Evolutionary conservation across 2,329 filamentous ascomycete species (phyloP).

Genomic region (Dactylellina sp.): DNA sequence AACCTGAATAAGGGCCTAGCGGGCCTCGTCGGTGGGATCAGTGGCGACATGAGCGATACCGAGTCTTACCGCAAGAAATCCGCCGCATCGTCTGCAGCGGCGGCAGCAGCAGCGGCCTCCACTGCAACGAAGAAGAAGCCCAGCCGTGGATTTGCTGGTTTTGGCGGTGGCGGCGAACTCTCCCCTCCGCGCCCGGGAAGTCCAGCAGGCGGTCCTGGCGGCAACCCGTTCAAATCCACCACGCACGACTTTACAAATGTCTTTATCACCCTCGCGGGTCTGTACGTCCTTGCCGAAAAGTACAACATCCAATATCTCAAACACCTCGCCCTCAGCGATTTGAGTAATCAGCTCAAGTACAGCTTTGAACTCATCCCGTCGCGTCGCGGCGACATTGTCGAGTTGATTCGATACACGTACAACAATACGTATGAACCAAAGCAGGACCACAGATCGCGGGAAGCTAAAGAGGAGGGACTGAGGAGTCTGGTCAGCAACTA

Average conservation of each 20-base stretch:
- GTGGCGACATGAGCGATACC: slow-evolving; percentile 48
- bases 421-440: slow-evolving; percentile 61
- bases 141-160: slow-evolving; percentile 51
- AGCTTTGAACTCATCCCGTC: slow-evolving; percentile 61
- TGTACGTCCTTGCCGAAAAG: slow-evolving; percentile 65
- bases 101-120: slow-evolving; percentile 27
- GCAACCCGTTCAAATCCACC: slow-evolving; percentile 42
- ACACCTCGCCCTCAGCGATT: slow-evolving; percentile 60
- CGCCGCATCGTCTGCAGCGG: neutral
- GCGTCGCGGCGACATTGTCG: slow-evolving; percentile 61
- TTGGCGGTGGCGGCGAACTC: slow-evolving; percentile 46
- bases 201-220: slow-evolving; percentile 31
- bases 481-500: slow-evolving; percentile 47
- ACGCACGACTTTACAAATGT: slow-evolving; percentile 61
- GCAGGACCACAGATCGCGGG: slow-evolving; percentile 31
- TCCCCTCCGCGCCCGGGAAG: slow-evolving; percentile 39
- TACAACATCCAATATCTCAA: slow-evolving; percentile 63
- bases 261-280: slow-evolving; percentile 64
- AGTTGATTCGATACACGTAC: slow-evolving; percentile 63
- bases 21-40: slow-evolving; percentile 24
- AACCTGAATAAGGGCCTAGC: slow-evolving; percentile 40
- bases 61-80: slow-evolving; percentile 54
- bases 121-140: slow-evolving; percentile 46
- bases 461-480: slow-evolving; percentile 49
- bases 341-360: slow-evolving; percentile 52